phyloP scores from a whole-genome alignment of 495 filamentous ascomycete genomes.

The Penicillium coprophilum region DNA sequence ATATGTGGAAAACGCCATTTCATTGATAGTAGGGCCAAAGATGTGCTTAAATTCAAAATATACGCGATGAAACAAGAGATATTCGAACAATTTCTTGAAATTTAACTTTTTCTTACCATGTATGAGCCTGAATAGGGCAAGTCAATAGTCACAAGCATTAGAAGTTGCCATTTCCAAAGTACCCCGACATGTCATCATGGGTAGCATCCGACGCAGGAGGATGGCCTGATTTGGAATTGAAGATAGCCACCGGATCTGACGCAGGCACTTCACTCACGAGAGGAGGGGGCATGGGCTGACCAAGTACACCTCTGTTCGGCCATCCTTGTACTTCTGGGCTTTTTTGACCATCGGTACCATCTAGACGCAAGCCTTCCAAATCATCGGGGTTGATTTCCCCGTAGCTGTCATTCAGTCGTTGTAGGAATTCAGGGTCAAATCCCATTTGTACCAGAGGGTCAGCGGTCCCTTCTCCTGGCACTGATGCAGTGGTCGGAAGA shows the following conservation, averaged over 20 bases:
- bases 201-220: slow-evolving; percentile 22
- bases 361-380: slow-evolving; percentile 26
- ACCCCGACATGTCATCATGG: slow-evolving; percentile 21
- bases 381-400: slow-evolving; percentile 31
- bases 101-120: slow-evolving; percentile 13
- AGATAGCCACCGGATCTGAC: slow-evolving; percentile 17
- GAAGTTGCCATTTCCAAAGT: slow-evolving; percentile 14
- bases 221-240: slow-evolving; percentile 20
- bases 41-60: slow-evolving; percentile 3
- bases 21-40: slow-evolving; percentile 14
- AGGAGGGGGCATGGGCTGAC: slow-evolving; percentile 21
- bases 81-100: slow-evolving; percentile 1
- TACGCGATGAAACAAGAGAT: slow-evolving; percentile 3
- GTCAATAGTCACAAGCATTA: slow-evolving; percentile 12
- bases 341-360: slow-evolving; percentile 12
- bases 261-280: slow-evolving; percentile 13
- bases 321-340: slow-evolving; percentile 21
- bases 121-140: slow-evolving; percentile 5
- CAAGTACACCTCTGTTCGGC: slow-evolving; percentile 15
- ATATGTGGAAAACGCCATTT: slow-evolving; percentile 7
- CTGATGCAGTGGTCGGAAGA: slow-evolving; percentile 38
- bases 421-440: slow-evolving; percentile 45
- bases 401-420: slow-evolving; percentile 40
- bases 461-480: slow-evolving; percentile 27
- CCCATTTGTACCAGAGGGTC: slow-evolving; percentile 46